Evolutionary conservation across 441 rosid species (phyloP), one percentile per base, ranked within the genome.

Genomic region (Raphanus hybrid): DNA sequence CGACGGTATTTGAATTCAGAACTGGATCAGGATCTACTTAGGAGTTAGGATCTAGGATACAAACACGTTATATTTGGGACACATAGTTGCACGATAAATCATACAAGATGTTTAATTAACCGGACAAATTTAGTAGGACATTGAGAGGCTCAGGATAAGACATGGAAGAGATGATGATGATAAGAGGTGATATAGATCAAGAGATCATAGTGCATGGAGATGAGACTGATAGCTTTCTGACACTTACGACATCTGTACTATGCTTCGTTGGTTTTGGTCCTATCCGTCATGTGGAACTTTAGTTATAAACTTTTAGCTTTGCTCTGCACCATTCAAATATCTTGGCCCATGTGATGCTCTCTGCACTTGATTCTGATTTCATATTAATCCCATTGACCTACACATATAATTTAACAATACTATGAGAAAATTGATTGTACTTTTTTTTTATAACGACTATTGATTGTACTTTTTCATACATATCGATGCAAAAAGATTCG

Each of bases 291-390:
- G 69, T 66, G 77, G 1, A 20, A 20, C 23, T 29, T 5, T 29
- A 29, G 34, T 29, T 0, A 29, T 29, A 29, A 29, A 5, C 34
- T 29, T 29, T 29, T 29, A 29, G 34, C 4, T 29, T 29, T 5
- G 63, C 61, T 77, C 68, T 78, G 52, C 73, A 71, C 81, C 73
- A 66, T 35, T 71, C 73, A 77, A 62, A 71, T 32, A 78, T 59
- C 76, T 71, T 77, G 81, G 69, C 73, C 81, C 76, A 78, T 58
- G 52, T 59, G 55, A 7, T 77, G 57, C 27, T 15, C 16, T 59
- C 81, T 77, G 26, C 73, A 71, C 76, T 68, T 71, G 73, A 48
- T 71, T 59, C 37, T 78, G 69, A 32, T 48, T 35, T 37, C 63
- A 23, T 66, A 59, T 18, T 67, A 23, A 72, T 59, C 59, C 15